Evolutionary conservation across 768 basidiomycete species (phyloP).

Genomic region (Suillus fuscotomentosus): DNA sequence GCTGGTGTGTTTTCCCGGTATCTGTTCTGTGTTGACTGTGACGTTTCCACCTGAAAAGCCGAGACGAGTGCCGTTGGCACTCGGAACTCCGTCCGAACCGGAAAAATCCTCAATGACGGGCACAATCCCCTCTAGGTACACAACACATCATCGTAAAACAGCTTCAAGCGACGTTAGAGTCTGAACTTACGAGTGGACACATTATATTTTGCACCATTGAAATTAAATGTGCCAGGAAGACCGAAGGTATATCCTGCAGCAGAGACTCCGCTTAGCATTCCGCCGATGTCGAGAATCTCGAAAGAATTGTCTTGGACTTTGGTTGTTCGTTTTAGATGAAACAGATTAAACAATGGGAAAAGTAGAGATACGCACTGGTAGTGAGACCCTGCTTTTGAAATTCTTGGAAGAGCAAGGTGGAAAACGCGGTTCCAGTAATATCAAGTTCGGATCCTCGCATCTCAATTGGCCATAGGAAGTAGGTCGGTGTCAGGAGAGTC

Average conservation of each 20-base stretch:
- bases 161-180: not conserved
- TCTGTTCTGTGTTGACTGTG: not conserved
- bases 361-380: no score
- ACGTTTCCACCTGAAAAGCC: no score
- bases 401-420: conserved; percentile 4
- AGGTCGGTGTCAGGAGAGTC: conserved; percentile 11
- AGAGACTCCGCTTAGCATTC: no score
- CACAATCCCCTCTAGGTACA: conserved; percentile 3
- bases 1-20: not conserved
- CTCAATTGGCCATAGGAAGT: not conserved
- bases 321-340: no score
- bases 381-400: conserved; percentile 4
- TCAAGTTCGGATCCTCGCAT: conserved; percentile 9
- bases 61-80: not conserved
- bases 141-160: not conserved
- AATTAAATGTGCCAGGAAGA: no score
- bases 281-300: no score
- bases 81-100: not conserved
- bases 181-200: conserved; percentile 4
- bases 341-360: no score
- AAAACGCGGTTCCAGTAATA: conserved; percentile 9
- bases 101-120: not conserved
- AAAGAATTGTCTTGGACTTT: no score
- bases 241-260: no score
- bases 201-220: conserved; percentile 18